Evolutionary conservation across 129 eudicot species (phyloP), one percentile per base, ranked within the genome.

Genomic region (Flaveria ramosissima): DNA sequence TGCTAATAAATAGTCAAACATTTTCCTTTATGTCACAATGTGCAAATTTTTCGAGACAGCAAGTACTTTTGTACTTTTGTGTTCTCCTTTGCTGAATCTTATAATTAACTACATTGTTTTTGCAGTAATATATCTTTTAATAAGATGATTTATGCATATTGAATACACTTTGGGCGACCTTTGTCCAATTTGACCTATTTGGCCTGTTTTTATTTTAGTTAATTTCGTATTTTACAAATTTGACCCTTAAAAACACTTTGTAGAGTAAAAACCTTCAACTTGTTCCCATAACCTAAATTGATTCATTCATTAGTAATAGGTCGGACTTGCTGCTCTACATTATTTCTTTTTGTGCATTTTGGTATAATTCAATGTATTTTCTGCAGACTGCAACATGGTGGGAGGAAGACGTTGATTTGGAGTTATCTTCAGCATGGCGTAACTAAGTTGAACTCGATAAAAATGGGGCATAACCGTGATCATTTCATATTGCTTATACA

Each of bases 371-470:
- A 26, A 36, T 47, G 12, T 47, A 6, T 68, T 24, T 50, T 73
- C 15, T 82, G 80, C 91, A 94, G 97, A 87, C 62, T 26, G 83
- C 92, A 16, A 94, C 99, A 39, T 94, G 99, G 99, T 94, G 97
- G 97, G 99, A 94, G 79, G 97, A 91, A 82, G 96, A 87, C 6
- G 84, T 85, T 17, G 99, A 91, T 0, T 61, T 87, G 78, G 99
- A 94, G 77, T 64, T 84, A 62, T 90, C 92, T 79, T 84, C 99
- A 27, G 97, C 87, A 74, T 94, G 99, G 99, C 96, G 99, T 79
- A 89, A 71, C 88, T 94, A 87, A 94, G 59, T 72, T n/a, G 41
- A 32, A 65, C 60, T 42, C 42, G 4, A 41, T 72, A 66, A 68
- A 84, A 52, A 78, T 4, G 24, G 60, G 36, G 68, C 30, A 55